These are phyloP conservation scores for Kuraishia floccosa DNA, from an alignment of 805 yeast species.

Conservation along the genomic window DNA sequence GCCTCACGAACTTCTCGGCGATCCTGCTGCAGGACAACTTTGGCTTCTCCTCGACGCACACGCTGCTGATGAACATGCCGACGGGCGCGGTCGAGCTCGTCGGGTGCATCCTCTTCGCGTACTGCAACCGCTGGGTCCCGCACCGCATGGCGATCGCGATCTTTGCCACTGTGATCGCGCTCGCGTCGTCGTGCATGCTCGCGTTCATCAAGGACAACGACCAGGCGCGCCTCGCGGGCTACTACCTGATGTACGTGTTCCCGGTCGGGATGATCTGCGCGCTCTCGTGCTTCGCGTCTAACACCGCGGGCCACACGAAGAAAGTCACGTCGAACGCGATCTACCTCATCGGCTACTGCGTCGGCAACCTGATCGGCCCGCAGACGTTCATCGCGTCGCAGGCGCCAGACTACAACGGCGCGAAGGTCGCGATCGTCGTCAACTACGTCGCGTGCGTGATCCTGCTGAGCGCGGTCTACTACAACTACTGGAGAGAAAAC, in stretches of 20 bases:
- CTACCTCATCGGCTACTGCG: conserved; percentile 35
- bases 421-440: conserved; percentile 23
- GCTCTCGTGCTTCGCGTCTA: conserved; percentile 27
- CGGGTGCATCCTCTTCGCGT: conserved; percentile 15
- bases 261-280: conserved; percentile 13
- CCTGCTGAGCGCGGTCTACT: conserved; percentile 8
- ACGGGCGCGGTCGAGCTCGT: conserved; percentile 22
- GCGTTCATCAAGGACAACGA: conserved; percentile 16
- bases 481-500: conserved; percentile 22
- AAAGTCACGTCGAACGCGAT: conserved; percentile 34
- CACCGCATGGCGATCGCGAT: conserved; percentile 7
- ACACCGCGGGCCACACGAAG: conserved; percentile 48
- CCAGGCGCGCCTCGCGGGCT: conserved; percentile 13
- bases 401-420: conserved; percentile 31
- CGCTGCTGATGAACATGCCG: conserved; percentile 21
- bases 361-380: conserved; percentile 46
- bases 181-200: conserved; percentile 20
- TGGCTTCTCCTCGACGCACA: conserved; percentile 17
- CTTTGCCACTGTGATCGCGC: conserved; percentile 12
- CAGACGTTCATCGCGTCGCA: conserved; percentile 31
- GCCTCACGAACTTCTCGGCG: conserved; percentile 35
- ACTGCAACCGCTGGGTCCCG: conserved; percentile 18
- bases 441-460: conserved; percentile 6
- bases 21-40: conserved; percentile 28
- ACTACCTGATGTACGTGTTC: conserved; percentile 9